phyloP scores from a whole-genome alignment of 2,329 filamentous ascomycete genomes.

The Beauveria rudraprayagi region DNA sequence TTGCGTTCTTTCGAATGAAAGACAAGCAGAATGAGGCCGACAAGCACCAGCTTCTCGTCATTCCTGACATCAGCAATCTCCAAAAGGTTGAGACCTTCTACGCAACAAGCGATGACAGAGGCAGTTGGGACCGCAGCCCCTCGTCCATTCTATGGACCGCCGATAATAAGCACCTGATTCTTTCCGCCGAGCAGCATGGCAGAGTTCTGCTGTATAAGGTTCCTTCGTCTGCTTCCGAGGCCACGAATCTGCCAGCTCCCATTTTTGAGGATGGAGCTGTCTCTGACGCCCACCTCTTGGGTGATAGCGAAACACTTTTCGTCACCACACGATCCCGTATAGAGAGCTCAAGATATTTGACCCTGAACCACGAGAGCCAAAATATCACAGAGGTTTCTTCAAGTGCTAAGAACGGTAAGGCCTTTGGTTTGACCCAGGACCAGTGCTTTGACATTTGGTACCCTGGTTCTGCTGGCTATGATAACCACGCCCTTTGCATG shows the following conservation, averaged over 20 bases:
- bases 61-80: slow-evolving; percentile 52
- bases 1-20: slow-evolving; percentile 75
- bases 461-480: slow-evolving; percentile 52
- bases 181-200: slow-evolving; percentile 66
- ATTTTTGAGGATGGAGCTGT: slow-evolving; percentile 49
- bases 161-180: slow-evolving; percentile 56
- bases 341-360: slow-evolving; percentile 62
- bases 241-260: slow-evolving; percentile 38
- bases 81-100: slow-evolving; percentile 55
- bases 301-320: slow-evolving; percentile 44
- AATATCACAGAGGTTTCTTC: slow-evolving; percentile 47
- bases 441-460: slow-evolving; percentile 66
- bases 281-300: slow-evolving; percentile 43
- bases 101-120: slow-evolving; percentile 52
- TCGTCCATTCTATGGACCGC: slow-evolving; percentile 49
- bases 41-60: slow-evolving; percentile 53
- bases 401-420: slow-evolving; percentile 54
- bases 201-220: slow-evolving; percentile 54
- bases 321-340: slow-evolving; percentile 60
- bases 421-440: slow-evolving; percentile 54
- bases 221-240: slow-evolving; percentile 44
- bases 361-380: slow-evolving; percentile 42
- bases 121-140: slow-evolving; percentile 52
- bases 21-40: slow-evolving; percentile 73
- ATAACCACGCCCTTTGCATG: slow-evolving; percentile 61